phyloP scores from a whole-genome alignment of 768 basidiomycete species.

The Podaxis sp. region DNA sequence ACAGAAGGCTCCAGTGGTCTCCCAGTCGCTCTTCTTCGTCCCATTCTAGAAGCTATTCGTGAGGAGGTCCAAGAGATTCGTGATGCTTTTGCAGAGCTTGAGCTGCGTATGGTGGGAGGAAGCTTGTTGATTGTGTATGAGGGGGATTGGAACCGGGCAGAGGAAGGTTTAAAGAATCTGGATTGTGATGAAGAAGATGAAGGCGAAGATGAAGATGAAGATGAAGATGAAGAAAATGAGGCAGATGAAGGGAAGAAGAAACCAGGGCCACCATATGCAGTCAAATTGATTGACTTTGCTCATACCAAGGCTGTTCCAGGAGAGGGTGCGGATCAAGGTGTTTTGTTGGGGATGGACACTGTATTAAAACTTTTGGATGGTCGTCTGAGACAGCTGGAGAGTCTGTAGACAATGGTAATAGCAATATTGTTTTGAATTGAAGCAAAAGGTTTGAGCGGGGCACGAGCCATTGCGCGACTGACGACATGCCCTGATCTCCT shows the following conservation, averaged over 20 bases:
- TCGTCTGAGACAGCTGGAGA: conserved; percentile 1
- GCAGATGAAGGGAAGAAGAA: conserved; percentile 33
- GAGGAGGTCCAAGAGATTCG: conserved; percentile 39
- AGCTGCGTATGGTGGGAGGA: conserved; percentile 80
- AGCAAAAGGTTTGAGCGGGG: conserved; percentile 74
- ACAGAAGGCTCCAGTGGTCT: conserved; percentile 43
- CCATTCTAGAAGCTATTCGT: conserved; percentile 55
- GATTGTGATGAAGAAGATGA: conserved; percentile 29
- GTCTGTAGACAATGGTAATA: neutral
- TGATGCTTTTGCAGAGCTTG: conserved; percentile 44
- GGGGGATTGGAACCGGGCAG: conserved; percentile 42
- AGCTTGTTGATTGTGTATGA: conserved; percentile 82
- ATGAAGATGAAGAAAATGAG: conserved; percentile 31
- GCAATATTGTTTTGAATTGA: too few species aligned
- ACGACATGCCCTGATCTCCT: conserved; percentile 83
- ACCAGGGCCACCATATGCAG: conserved; percentile 50
- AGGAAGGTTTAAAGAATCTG: conserved; percentile 34
- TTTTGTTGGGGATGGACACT: conserved; percentile 72
- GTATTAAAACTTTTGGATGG: conserved; percentile 57
- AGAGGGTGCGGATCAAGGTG: conserved; percentile 75
- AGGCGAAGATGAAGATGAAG: conserved; percentile 34
- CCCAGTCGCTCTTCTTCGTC: conserved; percentile 48
- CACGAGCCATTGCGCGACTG: conserved; percentile 82
- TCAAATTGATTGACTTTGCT: conserved; percentile 94
- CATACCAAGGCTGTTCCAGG: conserved; percentile 73